phyloP scores from a whole-genome alignment of 768 basidiomycete genomes.

The Hygrocybe punicea region DNA sequence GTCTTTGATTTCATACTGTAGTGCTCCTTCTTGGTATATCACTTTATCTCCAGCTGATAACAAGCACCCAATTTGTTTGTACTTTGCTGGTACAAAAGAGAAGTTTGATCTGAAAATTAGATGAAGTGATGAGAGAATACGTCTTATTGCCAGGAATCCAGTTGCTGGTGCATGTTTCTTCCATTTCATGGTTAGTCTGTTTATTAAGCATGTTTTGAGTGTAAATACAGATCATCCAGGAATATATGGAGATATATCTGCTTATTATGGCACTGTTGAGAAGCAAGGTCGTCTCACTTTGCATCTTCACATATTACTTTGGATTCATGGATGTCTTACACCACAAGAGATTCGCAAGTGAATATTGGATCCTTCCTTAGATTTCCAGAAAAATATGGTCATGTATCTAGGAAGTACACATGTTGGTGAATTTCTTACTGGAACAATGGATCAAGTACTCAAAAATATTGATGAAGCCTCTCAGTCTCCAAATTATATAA shows the following conservation, averaged over 20 bases:
- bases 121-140: conserved; percentile 13
- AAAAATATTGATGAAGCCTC: not conserved
- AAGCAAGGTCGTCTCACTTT: conserved; percentile 36
- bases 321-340: conserved; percentile 28
- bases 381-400: conserved; percentile 26
- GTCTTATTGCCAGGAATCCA: conserved; percentile 14
- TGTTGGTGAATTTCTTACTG: conserved; percentile 31
- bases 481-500: conserved; percentile 1
- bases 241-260: conserved; percentile 29
- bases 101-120: conserved; percentile 15
- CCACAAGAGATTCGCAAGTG: conserved; percentile 34
- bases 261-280: conserved; percentile 35
- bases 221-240: conserved; percentile 16
- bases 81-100: conserved; percentile 22
- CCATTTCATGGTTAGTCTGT: conserved; percentile 19
- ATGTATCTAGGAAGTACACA: conserved; percentile 30
- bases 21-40: conserved; percentile 25
- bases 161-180: conserved; percentile 27
- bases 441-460: conserved; percentile 16
- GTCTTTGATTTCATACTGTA: conserved; percentile 15
- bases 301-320: conserved; percentile 39
- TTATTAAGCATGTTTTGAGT: conserved; percentile 26
- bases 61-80: conserved; percentile 24
- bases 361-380: conserved; percentile 17
- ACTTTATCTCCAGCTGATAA: too few relatives aligned